These are phyloP conservation scores for Sporisorium iseilematis-ciliati DNA, from an alignment of 1,284 basidiomycete genomes.

Conservation along the genomic window DNA sequence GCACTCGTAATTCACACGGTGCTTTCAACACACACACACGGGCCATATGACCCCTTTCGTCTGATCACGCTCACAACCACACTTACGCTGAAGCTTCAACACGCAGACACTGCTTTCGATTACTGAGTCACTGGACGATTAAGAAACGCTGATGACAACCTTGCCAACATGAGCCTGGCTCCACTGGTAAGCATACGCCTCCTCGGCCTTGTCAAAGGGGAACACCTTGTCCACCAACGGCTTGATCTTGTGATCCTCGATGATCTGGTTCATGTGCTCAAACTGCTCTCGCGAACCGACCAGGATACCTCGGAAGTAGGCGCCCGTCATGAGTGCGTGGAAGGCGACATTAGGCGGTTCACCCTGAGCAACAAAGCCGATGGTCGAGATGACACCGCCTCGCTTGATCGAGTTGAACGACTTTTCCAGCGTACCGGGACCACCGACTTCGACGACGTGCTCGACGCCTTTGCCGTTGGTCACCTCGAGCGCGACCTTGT, in stretches of 20 bases:
- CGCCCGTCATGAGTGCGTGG: constrained; percentile 36
- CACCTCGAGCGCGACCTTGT: constrained; percentile 73
- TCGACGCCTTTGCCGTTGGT: constrained; percentile 75
- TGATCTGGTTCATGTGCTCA: constrained; percentile 72
- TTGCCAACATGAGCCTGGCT: constrained; percentile 59
- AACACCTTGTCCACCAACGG: constrained; percentile 75
- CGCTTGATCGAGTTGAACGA: constrained; percentile 71
- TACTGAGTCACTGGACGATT: not conserved
- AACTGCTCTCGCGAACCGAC: constrained; percentile 71
- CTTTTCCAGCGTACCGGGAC: constrained; percentile 73
- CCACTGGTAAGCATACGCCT: constrained; percentile 73
- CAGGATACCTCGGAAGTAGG: constrained; percentile 69
- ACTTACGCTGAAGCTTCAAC: not conserved
- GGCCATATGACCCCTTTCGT: too few relatives aligned
- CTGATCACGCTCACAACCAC: not conserved
- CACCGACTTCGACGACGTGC: constrained; percentile 75
- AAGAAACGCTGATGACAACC: constrained; percentile 52
- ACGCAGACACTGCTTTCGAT: not conserved
- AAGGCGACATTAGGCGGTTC: constrained; percentile 40
- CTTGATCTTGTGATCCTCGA: constrained; percentile 71
- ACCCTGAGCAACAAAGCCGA: constrained; percentile 72
- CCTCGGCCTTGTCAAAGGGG: constrained; percentile 72
- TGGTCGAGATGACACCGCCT: constrained; percentile 73
- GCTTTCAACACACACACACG: too few relatives aligned
- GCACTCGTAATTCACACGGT: too few relatives aligned